Percentiles rank a stretch among this genome's conserved stretches.
These are phyloP conservation scores for Arabidopsis thaliana DNA, from an alignment of 345 rosid genomes.

Conservation along the genomic window DNA sequence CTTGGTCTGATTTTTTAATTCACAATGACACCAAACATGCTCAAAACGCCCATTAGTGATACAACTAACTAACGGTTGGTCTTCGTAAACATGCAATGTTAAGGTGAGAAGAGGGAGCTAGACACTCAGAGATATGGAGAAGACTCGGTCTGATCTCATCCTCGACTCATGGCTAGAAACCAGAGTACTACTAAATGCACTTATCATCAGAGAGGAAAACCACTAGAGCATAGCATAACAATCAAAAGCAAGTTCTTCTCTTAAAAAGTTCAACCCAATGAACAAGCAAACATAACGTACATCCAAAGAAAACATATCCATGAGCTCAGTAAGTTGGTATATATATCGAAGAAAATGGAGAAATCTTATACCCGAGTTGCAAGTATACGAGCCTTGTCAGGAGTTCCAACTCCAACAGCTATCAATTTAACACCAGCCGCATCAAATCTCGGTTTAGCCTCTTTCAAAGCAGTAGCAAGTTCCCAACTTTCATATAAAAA, in stretches of 20 bases:
- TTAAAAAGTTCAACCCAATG: not conserved
- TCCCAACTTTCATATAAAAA: constrained; percentile 69
- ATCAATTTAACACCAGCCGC: constrained; percentile 80
- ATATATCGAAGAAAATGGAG: not conserved
- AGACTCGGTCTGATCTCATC: not conserved
- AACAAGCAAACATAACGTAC: not conserved
- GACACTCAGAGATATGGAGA: not conserved
- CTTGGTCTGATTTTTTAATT: too few species aligned
- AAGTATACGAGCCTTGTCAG: constrained; percentile 74
- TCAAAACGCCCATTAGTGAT: not conserved
- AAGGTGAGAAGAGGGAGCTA: not conserved
- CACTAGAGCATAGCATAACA: not conserved
- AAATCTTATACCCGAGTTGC: constrained; percentile 60
- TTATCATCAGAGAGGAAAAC: not conserved
- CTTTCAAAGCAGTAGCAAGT: constrained; percentile 71
- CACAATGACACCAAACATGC: too few species aligned
- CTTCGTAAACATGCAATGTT: not conserved
- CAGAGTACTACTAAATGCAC: not conserved
- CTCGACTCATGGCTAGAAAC: not conserved
- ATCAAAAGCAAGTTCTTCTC: not conserved
- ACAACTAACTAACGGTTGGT: not conserved
- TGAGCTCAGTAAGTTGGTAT: not conserved
- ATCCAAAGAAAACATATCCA: not conserved
- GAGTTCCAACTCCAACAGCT: constrained; percentile 87
- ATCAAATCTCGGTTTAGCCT: constrained; percentile 67